phyloP scores from a whole-genome alignment of 176 grass and related monocot genomes.

The Phoenix dactylifera region DNA sequence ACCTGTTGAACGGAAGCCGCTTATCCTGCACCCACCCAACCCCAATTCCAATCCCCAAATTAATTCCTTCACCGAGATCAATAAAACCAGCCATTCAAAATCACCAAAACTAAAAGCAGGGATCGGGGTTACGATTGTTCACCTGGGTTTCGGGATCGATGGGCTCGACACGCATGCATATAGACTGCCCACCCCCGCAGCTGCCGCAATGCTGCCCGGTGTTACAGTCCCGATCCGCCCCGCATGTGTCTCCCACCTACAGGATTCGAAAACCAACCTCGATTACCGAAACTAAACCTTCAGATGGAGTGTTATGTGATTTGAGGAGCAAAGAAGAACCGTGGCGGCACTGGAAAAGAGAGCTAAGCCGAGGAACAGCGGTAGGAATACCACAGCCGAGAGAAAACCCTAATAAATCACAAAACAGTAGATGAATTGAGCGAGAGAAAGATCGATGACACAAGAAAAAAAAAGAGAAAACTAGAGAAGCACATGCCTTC shows the following conservation, averaged over 20 bases:
- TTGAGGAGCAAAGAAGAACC: neutral
- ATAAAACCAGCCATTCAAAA: too few relatives aligned
- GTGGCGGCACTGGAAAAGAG: conserved; percentile 12
- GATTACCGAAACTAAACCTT: neutral
- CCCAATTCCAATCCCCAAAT: neutral
- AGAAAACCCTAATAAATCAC: too few relatives aligned
- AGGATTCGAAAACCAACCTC: neutral
- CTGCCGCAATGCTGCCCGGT: conserved; percentile 39
- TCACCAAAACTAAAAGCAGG: too few relatives aligned
- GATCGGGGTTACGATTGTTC: neutral
- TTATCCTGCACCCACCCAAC: conserved; percentile 16
- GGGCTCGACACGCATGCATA: conserved; percentile 40
- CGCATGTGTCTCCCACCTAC: conserved; percentile 49
- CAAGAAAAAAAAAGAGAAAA: too few relatives aligned
- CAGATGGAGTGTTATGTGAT: conserved; percentile 1
- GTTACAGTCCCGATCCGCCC: conserved; percentile 26
- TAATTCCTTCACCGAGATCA: too few relatives aligned
- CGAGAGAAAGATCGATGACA: too few relatives aligned
- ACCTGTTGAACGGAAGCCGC: conserved; percentile 50
- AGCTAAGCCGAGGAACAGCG: conserved; percentile 8
- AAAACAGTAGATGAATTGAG: too few relatives aligned
- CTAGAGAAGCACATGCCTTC: too few relatives aligned
- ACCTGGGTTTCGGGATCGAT: conserved; percentile 41
- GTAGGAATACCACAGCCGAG: neutral
- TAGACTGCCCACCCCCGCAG: conserved; percentile 31